Base-by-base conservation (phyloP, 345 rosid species). In the Rhodamnia rubescens region DNA sequence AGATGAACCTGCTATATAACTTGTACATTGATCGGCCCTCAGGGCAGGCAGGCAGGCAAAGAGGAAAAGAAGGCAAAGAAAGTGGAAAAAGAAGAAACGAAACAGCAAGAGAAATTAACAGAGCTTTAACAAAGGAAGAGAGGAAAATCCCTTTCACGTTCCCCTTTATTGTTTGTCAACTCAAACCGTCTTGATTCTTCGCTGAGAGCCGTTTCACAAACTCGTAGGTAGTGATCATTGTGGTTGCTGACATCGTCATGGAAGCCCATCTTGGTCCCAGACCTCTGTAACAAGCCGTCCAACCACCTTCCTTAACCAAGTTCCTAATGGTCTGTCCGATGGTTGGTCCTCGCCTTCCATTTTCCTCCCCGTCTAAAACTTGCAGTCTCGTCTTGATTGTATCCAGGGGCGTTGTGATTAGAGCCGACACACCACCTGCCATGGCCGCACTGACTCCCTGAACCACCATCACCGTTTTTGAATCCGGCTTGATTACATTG, bases 211-310 rank as follows among this genome's bases (percentile, higher is more conserved):
- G 94, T 89, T 96, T 96, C 84, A 97, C 90, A 89, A 95, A 95
- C 96, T 97, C 99, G 84, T 95, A 96, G 82, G 99, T 97, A 84
- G 98, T 96, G 88, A 96, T 94, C 98, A 96, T 96, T 26, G 98
- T 94, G 1, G 98, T 95, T 53, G 99, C 97, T 74, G 99, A 96
- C 96, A 96, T 91, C 7, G 99, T 94, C 98, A 94, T 94, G 3
- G 99, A 96, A 53, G 98, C 98, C 91, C 99, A 96, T 64, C 99
- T 86, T 11, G 98, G 99, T 27, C 98, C 99, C 84, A 95, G 87
- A 12, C 99, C 99, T 89, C 98, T 91, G 82, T 95, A 96, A 90
- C 99, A 96, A 85, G 99, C 98, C 54, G 86, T 86, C 98, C 97
- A 96, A 27, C 99, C 99, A 58, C 99, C 98, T 90, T 96, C 98